Evolutionary conservation across 208 protist species (phyloP).

Genomic region (Dictyostelium gargantuum): DNA sequence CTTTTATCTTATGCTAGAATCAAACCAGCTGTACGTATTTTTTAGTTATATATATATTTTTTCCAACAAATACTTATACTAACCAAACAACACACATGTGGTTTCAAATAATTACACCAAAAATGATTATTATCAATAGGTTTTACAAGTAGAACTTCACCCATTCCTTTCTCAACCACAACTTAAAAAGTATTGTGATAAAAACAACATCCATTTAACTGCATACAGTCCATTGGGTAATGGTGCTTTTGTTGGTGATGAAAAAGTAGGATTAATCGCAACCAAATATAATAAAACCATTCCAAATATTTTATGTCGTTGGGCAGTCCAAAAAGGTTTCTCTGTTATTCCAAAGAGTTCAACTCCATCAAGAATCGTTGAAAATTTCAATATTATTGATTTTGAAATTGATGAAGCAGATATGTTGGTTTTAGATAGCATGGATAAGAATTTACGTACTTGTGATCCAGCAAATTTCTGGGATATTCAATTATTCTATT

Average conservation of each 20-base stretch:
- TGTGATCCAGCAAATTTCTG: conserved; percentile 31
- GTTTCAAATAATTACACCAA: neutral
- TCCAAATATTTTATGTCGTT: conserved; percentile 21
- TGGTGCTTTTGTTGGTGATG: conserved; percentile 44
- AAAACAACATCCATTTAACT: conserved; percentile 77
- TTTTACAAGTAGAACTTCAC: conserved; percentile 82
- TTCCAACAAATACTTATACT: no score
- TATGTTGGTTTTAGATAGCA: neutral
- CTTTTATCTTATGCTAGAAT: conserved; percentile 55
- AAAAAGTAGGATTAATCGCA: conserved; percentile 66
- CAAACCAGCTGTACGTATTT: conserved; percentile 72
- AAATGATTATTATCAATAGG: neutral
- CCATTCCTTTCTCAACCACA: conserved; percentile 68
- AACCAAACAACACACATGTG: conserved; percentile 33
- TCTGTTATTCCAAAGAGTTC: conserved; percentile 90
- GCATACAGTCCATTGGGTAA: conserved; percentile 82
- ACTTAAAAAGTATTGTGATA: conserved; percentile 74
- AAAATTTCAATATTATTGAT: conserved; percentile 91
- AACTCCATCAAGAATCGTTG: conserved; percentile 84
- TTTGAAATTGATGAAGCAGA: conserved; percentile 86
- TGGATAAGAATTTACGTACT: conserved; percentile 6
- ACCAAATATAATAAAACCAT: neutral
- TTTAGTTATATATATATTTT: no score
- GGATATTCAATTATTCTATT: conserved; percentile 32
- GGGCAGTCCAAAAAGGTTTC: conserved; percentile 10